A percentile compares a stretch with the other conserved stretches of the same genome.
phyloP scores from a whole-genome alignment of 192 early-diverging fungal genomes.

The Physocladia obscura region DNA sequence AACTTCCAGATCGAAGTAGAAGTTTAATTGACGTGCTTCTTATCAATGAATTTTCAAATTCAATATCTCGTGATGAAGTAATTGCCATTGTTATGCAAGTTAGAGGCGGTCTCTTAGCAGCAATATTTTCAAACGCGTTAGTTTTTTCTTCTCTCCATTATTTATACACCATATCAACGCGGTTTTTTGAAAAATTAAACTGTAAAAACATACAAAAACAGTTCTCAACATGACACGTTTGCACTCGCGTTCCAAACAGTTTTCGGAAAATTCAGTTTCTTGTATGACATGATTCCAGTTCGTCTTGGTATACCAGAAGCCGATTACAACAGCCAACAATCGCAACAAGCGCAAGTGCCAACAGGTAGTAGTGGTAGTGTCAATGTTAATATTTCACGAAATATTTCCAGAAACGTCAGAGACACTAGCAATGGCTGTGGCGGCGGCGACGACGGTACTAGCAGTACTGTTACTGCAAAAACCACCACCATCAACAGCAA shows the following conservation, averaged over 20 bases:
- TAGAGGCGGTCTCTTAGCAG: not conserved
- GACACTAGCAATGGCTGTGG: no score
- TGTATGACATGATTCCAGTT: conserved; percentile 14
- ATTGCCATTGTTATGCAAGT: conserved; percentile 8
- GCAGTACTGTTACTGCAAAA: no score
- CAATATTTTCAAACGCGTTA: not conserved
- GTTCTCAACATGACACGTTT: not conserved
- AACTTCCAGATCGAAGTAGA: not conserved
- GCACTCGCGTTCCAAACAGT: conserved; percentile 10
- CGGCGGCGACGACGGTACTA: no score
- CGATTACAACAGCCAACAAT: not conserved
- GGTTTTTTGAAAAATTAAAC: not conserved
- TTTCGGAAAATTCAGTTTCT: conserved; percentile 18
- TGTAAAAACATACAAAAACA: conserved; percentile 5
- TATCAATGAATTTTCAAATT: not conserved
- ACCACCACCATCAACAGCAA: no score
- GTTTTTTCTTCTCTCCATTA: not conserved
- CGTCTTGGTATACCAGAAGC: not conserved
- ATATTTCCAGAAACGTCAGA: no score
- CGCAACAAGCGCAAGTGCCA: not conserved
- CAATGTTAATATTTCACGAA: no score
- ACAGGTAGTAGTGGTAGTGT: no score
- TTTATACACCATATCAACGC: not conserved
- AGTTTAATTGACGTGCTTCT: not conserved
- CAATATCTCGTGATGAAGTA: conserved; percentile 6